Base-by-base conservation (phyloP, 257 asterid genomes). In the Solanum tacnaense region DNA sequence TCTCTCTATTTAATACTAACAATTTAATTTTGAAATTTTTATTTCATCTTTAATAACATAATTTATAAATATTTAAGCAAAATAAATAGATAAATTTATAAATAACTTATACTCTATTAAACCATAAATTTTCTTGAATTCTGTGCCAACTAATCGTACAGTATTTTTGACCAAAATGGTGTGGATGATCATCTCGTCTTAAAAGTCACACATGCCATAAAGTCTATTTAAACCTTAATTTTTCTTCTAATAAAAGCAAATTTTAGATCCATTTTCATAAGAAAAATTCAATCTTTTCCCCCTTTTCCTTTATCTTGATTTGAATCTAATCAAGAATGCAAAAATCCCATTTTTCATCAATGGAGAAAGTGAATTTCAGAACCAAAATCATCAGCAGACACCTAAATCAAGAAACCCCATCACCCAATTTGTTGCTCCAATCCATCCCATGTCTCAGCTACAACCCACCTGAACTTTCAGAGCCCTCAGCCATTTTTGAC, bases 391-490 rank as follows among this genome's bases (percentile, higher is more conserved):
- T 96, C 7, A 79, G 87, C 87, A 86, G 94, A 68, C 99, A 97
- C 95, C 95, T 97, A 52, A 87, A 87, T 87, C 90, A 88, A 89
- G 83, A 68, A 89, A 86, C 84, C 60, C 87, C 86, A 56, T 13
- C 39, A 44, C 85, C 13, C 74, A 83, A 58, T 87, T 82, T 89
- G 44, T 88, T 86, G 60, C 91, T 78, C 13, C 90, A 88, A n/a
- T 76, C 91, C 6, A 89, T 94, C 44, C 98, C 98, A 68, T 97
- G 99, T 87, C 91, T 96, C 83, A 91, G 93, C 88, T 96, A 96
- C 94, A 84, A 90, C 39, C 99, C 98, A 85, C 98, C 99, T 75
- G 98, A 97, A 89, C 89, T 91, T 10, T 89, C 93, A 25, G 97
- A 94, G 88, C 88, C 90, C 49, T 81, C 91, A 23, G 62, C 87